These are phyloP conservation scores for Botrytis pseudocinerea DNA, from an alignment of 2,329 filamentous ascomycete species.

Conservation along the genomic window DNA sequence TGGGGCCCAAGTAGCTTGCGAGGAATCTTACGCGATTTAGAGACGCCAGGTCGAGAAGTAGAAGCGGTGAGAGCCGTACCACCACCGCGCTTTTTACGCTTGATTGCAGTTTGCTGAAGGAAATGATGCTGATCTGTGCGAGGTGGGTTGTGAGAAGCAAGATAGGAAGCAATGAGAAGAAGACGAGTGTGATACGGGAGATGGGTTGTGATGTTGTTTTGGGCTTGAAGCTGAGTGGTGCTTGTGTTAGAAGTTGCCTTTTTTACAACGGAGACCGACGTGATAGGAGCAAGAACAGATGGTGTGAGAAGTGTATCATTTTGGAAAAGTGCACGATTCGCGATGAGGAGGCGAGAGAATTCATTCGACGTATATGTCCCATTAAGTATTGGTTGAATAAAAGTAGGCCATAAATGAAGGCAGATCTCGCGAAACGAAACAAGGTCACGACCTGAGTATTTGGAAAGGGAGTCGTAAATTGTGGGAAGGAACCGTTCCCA, in stretches of 20 bases:
- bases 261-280: constrained; percentile 26
- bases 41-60: constrained; percentile 37
- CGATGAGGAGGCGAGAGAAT: constrained; percentile 79
- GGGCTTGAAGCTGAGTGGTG: constrained; percentile 24
- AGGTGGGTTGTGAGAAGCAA: constrained; percentile 76
- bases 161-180: constrained; percentile 74
- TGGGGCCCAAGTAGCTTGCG: constrained; percentile 75
- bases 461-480: constrained; percentile 83
- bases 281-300: constrained; percentile 51
- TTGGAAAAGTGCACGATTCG: constrained; percentile 68
- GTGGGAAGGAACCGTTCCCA: constrained; percentile 81
- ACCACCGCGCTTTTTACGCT: constrained; percentile 45
- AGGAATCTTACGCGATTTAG: constrained; percentile 70
- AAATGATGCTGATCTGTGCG: constrained; percentile 74
- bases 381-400: constrained; percentile 73
- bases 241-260: constrained; percentile 24
- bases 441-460: constrained; percentile 77
- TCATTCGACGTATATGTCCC: constrained; percentile 71
- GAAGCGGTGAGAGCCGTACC: constrained; percentile 45
- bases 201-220: constrained; percentile 50
- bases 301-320: constrained; percentile 70
- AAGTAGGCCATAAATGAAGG: constrained; percentile 77
- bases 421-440: constrained; percentile 70
- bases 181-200: constrained; percentile 74
- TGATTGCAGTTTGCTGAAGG: constrained; percentile 49